A percentile compares a stretch with the other conserved stretches of the same genome.
Evolutionary conservation across 2,329 filamentous ascomycete genomes (phyloP).

Genomic region (Gnomoniopsis smithogilvyi): DNA sequence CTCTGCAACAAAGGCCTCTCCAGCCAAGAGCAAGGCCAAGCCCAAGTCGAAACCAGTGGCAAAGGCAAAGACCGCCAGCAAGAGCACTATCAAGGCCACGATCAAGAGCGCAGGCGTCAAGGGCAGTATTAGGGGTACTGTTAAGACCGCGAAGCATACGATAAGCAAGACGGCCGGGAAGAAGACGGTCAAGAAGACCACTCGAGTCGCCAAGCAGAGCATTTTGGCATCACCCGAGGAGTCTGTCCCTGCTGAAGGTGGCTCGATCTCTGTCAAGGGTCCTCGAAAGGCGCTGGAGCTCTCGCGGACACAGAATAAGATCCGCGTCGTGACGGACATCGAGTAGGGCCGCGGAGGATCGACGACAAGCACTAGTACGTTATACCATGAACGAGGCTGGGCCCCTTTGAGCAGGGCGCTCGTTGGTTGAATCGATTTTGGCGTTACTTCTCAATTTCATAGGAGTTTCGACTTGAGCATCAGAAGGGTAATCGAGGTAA

Average conservation of each 20-base stretch:
- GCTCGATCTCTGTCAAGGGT: conserved; percentile 16
- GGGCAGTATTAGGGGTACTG: background rate
- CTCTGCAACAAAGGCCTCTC: background rate
- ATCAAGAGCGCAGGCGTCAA: conserved; percentile 7
- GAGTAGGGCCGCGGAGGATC: conserved; percentile 2
- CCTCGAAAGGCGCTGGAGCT: conserved; percentile 11
- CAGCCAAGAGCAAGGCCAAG: conserved; percentile 2
- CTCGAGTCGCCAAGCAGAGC: conserved; percentile 12
- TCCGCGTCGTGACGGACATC: conserved; percentile 4
- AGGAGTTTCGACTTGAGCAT: background rate
- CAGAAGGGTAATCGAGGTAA: background rate
- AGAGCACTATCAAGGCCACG: conserved; percentile 6
- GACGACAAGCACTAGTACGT: background rate
- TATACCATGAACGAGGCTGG: too few species aligned
- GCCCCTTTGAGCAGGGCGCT: background rate
- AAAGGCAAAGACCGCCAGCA: background rate
- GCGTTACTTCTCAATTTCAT: background rate
- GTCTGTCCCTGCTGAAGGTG: background rate
- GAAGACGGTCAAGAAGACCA: conserved; percentile 1
- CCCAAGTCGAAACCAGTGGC: background rate
- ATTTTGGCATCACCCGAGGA: conserved; percentile 8
- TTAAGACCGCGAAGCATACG: conserved; percentile 1
- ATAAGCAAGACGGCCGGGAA: background rate
- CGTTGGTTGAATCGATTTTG: background rate
- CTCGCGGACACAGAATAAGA: conserved; percentile 12